Conservation (phyloP, 768 basidiomycete species). For the Suillus placidus region DNA sequence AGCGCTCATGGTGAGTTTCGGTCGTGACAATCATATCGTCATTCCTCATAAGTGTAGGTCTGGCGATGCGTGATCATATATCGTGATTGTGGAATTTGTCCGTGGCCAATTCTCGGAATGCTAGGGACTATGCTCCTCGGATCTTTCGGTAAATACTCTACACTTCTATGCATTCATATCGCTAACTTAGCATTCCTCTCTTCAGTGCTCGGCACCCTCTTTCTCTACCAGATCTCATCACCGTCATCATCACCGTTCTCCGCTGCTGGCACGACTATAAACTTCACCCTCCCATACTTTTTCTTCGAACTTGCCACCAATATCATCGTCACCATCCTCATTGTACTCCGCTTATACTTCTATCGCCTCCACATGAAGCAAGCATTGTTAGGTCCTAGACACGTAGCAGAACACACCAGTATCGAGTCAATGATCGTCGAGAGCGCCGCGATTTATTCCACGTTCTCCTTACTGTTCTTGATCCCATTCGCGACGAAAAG, state of each 20-base stretch:
- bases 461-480: conserved; percentile 29
- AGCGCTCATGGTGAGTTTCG: conserved; percentile 24
- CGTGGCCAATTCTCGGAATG: conserved; percentile 19
- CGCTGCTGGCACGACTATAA: conserved; percentile 15
- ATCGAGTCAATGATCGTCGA: conserved; percentile 30
- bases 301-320: conserved; percentile 31
- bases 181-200: neutral
- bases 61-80: conserved; percentile 35
- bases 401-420: conserved; percentile 27
- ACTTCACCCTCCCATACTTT: conserved; percentile 33
- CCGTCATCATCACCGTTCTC: conserved; percentile 31
- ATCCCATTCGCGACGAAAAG: conserved; percentile 27
- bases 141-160: conserved; percentile 24
- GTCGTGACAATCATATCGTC: neutral
- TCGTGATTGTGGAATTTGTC: conserved; percentile 20
- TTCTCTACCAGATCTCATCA: conserved; percentile 29
- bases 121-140: conserved; percentile 28
- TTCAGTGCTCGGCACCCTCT: conserved; percentile 28
- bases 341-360: conserved; percentile 28
- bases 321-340: conserved; percentile 26
- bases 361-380: conserved; percentile 26
- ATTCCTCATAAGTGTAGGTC: conserved; percentile 16
- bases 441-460: conserved; percentile 33
- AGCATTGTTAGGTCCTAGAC: conserved; percentile 25
- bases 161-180: neutral